A percentile compares a stretch with the other conserved stretches of the same genome.
These are phyloP conservation scores for Taxillus chinensis DNA, from an alignment of 164 flowering plant species.

Conservation along the genomic window DNA sequence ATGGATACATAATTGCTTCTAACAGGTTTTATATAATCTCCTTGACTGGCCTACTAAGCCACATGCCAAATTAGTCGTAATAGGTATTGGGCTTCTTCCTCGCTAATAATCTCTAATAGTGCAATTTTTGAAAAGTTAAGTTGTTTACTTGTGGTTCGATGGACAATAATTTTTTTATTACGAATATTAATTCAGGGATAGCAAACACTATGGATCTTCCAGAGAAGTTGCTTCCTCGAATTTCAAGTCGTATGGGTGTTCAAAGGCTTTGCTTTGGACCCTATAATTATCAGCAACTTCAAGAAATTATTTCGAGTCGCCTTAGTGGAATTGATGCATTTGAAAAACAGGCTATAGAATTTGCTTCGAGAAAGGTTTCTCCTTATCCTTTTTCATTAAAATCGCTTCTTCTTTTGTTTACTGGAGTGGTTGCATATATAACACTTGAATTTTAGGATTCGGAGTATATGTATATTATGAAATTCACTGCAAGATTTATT, in stretches of 20 bases:
- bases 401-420: background rate
- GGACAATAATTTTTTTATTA: background rate
- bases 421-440: background rate
- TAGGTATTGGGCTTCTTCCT: slow-evolving; percentile 36
- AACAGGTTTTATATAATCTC: slow-evolving; percentile 85
- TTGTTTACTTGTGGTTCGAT: background rate
- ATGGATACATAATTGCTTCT: background rate
- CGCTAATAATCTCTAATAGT: background rate
- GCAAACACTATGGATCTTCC: slow-evolving; percentile 99
- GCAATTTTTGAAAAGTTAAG: background rate
- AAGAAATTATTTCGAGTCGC: slow-evolving; percentile 84
- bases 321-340: slow-evolving; percentile 81
- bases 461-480: background rate
- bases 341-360: slow-evolving; percentile 88
- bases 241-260: slow-evolving; percentile 94
- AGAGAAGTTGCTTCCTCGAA: slow-evolving; percentile 95
- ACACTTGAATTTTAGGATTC: background rate
- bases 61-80: slow-evolving; percentile 72
- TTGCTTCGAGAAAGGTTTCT: slow-evolving; percentile 86
- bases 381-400: slow-evolving; percentile 1
- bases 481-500: background rate
- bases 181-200: slow-evolving; percentile 44
- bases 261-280: slow-evolving; percentile 94
- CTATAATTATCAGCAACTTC: slow-evolving; percentile 76
- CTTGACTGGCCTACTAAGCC: slow-evolving; percentile 98